Percentiles rank a stretch among this genome's conserved stretches.
Conservation (phyloP, 495 filamentous ascomycete species). For the Hypoxylon fragiforme region DNA sequence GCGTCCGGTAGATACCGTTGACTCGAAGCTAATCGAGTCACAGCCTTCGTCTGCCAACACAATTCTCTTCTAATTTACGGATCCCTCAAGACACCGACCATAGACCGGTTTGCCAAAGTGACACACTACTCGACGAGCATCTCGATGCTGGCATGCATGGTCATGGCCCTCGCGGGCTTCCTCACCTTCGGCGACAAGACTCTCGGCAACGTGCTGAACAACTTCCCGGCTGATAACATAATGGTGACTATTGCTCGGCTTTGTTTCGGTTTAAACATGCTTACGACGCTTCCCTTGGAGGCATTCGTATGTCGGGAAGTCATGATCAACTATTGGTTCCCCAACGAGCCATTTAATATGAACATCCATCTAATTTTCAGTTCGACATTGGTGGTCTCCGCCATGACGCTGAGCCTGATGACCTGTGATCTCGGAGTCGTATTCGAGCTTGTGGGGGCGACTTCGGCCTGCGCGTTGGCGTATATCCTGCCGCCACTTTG, state of each 20-base stretch:
- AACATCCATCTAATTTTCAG: constrained; percentile 85
- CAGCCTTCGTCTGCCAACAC: constrained; percentile 92
- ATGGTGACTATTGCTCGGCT: constrained; percentile 93
- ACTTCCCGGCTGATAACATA: constrained; percentile 85
- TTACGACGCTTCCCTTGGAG: constrained; percentile 93
- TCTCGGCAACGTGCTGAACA: constrained; percentile 94
- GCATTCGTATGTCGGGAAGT: constrained; percentile 97
- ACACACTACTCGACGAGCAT: constrained; percentile 90
- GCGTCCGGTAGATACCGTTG: constrained; percentile 4
- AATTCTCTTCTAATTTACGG: constrained; percentile 97
- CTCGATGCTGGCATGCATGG: constrained; percentile 84
- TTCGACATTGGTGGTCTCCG: constrained; percentile 73
- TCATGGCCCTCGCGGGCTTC: constrained; percentile 88
- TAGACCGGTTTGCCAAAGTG: constrained; percentile 88
- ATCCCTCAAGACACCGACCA: constrained; percentile 87
- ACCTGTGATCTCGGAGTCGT: constrained; percentile 93
- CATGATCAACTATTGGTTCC: constrained; percentile 92
- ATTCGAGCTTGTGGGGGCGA: constrained; percentile 94
- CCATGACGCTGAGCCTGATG: constrained; percentile 75
- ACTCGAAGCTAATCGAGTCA: constrained; percentile 33
- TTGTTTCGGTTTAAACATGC: constrained; percentile 97
- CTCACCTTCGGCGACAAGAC: constrained; percentile 91
- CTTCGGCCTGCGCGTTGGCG: constrained; percentile 87
- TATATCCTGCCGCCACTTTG: constrained; percentile 95
- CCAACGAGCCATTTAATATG: constrained; percentile 72